These are phyloP conservation scores for Diospyros lotus DNA, from an alignment of 148 eudicot species.

Conservation along the genomic window DNA sequence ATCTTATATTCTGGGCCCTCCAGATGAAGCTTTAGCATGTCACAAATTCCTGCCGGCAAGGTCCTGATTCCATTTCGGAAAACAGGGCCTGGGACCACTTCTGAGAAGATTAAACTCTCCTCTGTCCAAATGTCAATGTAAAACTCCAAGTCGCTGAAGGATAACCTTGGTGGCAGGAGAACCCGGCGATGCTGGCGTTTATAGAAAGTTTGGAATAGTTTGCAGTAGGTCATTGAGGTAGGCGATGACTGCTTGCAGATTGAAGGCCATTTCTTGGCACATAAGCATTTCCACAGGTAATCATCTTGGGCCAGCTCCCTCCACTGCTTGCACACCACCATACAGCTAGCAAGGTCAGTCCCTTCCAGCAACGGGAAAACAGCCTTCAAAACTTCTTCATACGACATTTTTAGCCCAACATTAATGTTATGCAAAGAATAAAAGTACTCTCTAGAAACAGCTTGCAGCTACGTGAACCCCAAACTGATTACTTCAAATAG, in stretches of 20 bases:
- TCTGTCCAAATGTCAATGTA: slow-evolving; percentile 90
- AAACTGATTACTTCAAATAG: neutral
- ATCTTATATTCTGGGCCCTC: slow-evolving; percentile 69
- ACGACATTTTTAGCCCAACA: slow-evolving; percentile 29
- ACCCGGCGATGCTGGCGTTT: slow-evolving; percentile 41
- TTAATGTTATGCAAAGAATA: neutral
- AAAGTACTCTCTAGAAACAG: neutral
- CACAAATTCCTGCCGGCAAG: slow-evolving; percentile 54
- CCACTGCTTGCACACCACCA: slow-evolving; percentile 78
- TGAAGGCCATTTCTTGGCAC: slow-evolving; percentile 89
- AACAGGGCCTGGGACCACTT: slow-evolving; percentile 63
- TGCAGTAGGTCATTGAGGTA: slow-evolving; percentile 41
- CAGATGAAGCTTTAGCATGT: slow-evolving; percentile 54
- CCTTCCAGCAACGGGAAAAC: slow-evolving; percentile 82
- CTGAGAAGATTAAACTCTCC: slow-evolving; percentile 52
- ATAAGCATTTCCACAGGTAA: slow-evolving; percentile 79
- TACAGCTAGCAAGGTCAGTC: slow-evolving; percentile 72
- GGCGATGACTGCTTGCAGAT: slow-evolving; percentile 54
- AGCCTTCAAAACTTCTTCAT: slow-evolving; percentile 56
- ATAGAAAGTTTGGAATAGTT: slow-evolving; percentile 57
- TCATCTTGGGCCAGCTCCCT: slow-evolving; percentile 70
- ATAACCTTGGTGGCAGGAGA: slow-evolving; percentile 69
- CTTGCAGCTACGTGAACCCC: neutral
- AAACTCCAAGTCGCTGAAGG: slow-evolving; percentile 69
- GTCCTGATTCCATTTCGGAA: slow-evolving; percentile 44